These are phyloP conservation scores for Hippophae rhamnoides DNA, from an alignment of 306 rosid species.

Conservation along the genomic window DNA sequence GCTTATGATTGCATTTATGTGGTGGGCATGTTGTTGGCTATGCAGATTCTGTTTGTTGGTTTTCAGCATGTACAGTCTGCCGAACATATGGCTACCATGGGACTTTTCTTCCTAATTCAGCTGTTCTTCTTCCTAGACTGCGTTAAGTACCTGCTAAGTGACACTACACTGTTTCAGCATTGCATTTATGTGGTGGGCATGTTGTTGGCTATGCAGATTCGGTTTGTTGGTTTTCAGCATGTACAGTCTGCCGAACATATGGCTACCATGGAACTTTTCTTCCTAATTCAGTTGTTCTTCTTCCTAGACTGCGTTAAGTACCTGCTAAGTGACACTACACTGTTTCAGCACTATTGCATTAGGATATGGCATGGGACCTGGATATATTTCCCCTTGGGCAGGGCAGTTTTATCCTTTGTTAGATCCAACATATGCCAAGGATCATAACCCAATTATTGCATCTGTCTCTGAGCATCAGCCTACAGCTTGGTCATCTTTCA, in stretches of 20 bases:
- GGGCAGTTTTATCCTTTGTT: conserved; percentile 95
- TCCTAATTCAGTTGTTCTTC: conserved; percentile 93
- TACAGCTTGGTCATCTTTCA: no score
- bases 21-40: conserved; percentile 90
- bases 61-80: conserved; percentile 99
- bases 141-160: conserved; percentile 77
- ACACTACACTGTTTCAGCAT: conserved; percentile 68
- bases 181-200: conserved; percentile 73
- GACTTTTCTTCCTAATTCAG: conserved; percentile 97
- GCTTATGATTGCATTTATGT: conserved; percentile 90
- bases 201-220: conserved; percentile 98
- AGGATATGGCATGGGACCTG: conserved; percentile 88
- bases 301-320: conserved; percentile 92
- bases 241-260: conserved; percentile 99
- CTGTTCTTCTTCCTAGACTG: conserved; percentile 88
- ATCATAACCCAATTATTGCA: conserved; percentile 71
- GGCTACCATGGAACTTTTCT: conserved; percentile 99
- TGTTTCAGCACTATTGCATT: conserved; percentile 81
- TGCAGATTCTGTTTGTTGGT: conserved; percentile 97
- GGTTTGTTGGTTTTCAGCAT: conserved; percentile 96
- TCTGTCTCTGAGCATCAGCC: no score
- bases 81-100: conserved; percentile 99
- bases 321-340: conserved; percentile 57
- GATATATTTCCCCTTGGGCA: conserved; percentile 98
- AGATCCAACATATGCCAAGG: conserved; percentile 97